Base-by-base conservation (phyloP, 495 filamentous ascomycete genomes). In the Aspergillus hancockii region DNA sequence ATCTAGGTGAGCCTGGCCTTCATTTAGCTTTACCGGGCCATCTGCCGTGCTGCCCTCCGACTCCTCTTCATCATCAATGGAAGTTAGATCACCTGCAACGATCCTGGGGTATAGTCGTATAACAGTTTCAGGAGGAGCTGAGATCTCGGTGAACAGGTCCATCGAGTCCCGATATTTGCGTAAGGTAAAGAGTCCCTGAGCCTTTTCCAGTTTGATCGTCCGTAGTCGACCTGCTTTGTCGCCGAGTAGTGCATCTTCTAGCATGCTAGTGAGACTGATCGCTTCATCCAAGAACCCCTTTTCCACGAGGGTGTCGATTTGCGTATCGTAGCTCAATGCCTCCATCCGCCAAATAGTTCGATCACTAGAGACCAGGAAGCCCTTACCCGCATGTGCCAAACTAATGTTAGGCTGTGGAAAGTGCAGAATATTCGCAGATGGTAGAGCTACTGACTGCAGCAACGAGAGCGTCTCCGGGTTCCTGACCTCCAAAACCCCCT, bases 351-450 rank as follows among this genome's bases (percentile, higher is more conserved):
- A 99, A 31, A 99, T 90, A 21, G 79, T 87, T 16, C 93, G 82
- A 32, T 97, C 92, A 63, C 92, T 96, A 8, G 86, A 81, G 18
- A 97, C 92, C 52, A 97, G 82, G 64, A 98, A 98, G 0, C 92
- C 91, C 71, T 97, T 98, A 0, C 92, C 94, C 0, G 92, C 92
- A 72, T 98, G 94, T 0, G 92, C 89, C 23, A 99, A 79, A 58
- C 92, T 95, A 58, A 92, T 89, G 45, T 90, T 97, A 1, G 95
- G 92, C 56, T 94, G 92, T 1, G 92, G 91, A n/a, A 98, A 93
- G 67, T 97, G 92, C 51, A 99, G 73, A 54, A 89, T 84, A 36
- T 81, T 89, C 0, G 94, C 94, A 8, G 84, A 87, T 0, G 91
- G 88, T 18, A 99, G 77, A 8, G 84, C 76, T 49, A 98, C 89